These are phyloP conservation scores for Ophiognomonia clavigignenti-juglandacearum DNA, from an alignment of 2,329 filamentous ascomycete species.

Conservation along the genomic window DNA sequence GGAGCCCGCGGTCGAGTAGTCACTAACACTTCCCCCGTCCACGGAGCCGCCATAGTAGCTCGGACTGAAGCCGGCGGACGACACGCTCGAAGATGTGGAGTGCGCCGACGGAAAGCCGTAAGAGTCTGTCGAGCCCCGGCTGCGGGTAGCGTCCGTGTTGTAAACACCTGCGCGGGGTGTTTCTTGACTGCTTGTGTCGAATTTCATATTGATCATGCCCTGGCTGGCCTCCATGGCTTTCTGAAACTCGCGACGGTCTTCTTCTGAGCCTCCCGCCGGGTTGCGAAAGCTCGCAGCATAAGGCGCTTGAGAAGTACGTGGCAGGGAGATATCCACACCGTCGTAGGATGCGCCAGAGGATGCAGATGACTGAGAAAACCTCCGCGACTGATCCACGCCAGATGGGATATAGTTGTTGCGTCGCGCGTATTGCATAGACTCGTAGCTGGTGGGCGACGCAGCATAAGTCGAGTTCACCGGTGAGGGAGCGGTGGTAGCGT, in stretches of 20 bases:
- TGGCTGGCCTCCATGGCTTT: conserved; percentile 90
- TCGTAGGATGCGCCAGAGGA: conserved; percentile 45
- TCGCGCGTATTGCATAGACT: conserved; percentile 66
- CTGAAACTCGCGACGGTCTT: conserved; percentile 62
- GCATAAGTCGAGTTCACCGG: conserved; percentile 62
- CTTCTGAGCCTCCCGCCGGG: conserved; percentile 31
- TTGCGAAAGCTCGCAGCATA: conserved; percentile 59
- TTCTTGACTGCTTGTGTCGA: conserved; percentile 58
- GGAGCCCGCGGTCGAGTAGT: conserved; percentile 85
- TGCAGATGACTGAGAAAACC: conserved; percentile 83
- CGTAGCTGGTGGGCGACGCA: conserved; percentile 66
- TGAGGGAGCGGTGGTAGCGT: conserved; percentile 60
- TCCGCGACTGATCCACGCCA: conserved; percentile 53
- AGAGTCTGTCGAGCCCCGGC: conserved; percentile 71
- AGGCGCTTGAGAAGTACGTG: conserved; percentile 50
- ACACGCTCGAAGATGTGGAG: conserved; percentile 86
- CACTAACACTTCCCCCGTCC: conserved; percentile 72
- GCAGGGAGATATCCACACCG: conserved; percentile 24
- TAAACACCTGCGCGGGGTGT: conserved; percentile 82
- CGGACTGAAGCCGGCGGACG: conserved; percentile 70
- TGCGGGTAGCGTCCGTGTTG: conserved; percentile 55
- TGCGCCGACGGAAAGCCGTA: conserved; percentile 87
- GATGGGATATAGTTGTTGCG: conserved; percentile 55
- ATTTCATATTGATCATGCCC: conserved; percentile 84
- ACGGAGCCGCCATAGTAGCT: conserved; percentile 78